A percentile compares a stretch with the other conserved stretches of the same genome.
Evolutionary conservation across 2,329 filamentous ascomycete species (phyloP).

Genomic region (Neopestalotiopsis rosae): DNA sequence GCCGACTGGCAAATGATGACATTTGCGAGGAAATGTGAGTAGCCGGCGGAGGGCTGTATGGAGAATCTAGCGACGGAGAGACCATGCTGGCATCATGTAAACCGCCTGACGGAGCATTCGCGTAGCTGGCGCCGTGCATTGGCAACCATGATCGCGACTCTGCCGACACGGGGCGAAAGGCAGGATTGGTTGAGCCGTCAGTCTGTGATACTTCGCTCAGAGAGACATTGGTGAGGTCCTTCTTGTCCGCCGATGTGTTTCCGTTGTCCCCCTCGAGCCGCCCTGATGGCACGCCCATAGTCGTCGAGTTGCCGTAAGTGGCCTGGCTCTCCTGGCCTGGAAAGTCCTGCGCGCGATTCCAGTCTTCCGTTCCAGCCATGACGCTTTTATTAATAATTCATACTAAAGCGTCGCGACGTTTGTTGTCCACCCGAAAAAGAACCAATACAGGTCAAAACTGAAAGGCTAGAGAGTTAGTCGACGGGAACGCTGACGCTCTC

Average conservation of each 20-base stretch:
- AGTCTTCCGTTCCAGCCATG: neutral
- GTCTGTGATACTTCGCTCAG: slow-evolving; percentile 20
- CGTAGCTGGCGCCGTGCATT: slow-evolving; percentile 7
- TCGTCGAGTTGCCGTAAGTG: neutral
- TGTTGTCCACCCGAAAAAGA: neutral
- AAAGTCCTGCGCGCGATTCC: neutral
- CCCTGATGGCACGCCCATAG: neutral
- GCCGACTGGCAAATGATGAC: slow-evolving; percentile 16
- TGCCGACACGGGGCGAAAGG: slow-evolving; percentile 19
- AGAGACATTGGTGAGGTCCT: slow-evolving; percentile 21
- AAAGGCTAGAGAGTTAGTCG: neutral
- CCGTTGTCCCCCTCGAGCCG: neutral
- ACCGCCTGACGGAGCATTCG: slow-evolving; percentile 9
- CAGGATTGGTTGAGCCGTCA: slow-evolving; percentile 9
- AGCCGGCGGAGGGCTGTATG: slow-evolving; percentile 14
- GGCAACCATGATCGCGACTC: slow-evolving; percentile 23
- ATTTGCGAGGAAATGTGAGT: slow-evolving; percentile 13
- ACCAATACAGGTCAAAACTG: neutral
- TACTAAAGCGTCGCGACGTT: neutral
- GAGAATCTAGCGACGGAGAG: neutral
- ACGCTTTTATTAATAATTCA: neutral
- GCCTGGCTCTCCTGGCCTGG: neutral
- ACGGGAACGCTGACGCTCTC: neutral
- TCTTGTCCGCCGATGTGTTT: neutral
- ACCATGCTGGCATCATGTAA: slow-evolving; percentile 20